Conservation (phyloP, 805 yeast genomes). For the Starmera amethionina region DNA sequence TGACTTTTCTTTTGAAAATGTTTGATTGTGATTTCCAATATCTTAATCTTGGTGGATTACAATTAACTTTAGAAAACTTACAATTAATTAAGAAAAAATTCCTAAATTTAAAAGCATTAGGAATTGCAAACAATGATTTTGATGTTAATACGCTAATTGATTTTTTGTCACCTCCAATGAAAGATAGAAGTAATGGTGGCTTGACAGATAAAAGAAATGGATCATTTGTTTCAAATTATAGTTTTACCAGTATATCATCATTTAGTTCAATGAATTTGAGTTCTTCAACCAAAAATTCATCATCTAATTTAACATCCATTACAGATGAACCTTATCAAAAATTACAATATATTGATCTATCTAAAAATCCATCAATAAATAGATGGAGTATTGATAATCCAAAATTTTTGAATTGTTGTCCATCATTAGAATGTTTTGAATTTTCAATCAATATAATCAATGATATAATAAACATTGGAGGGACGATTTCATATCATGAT, state of each 20-base stretch:
- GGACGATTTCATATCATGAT: conserved; percentile 5
- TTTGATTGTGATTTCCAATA: conserved; percentile 31
- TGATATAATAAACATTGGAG: conserved; percentile 29
- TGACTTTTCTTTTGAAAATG: conserved; percentile 32
- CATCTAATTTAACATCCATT: neutral
- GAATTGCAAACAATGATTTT: conserved; percentile 25
- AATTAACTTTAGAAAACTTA: conserved; percentile 30
- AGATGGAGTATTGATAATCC: conserved; percentile 50
- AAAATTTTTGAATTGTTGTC: conserved; percentile 32
- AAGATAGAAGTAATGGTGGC: neutral
- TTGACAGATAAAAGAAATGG: conserved; percentile 1
- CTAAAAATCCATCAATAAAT: conserved; percentile 50
- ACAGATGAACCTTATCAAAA: conserved; percentile 14
- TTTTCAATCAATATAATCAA: conserved; percentile 47
- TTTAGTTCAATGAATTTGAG: too few species aligned
- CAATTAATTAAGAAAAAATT: conserved; percentile 30
- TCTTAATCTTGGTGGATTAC: conserved; percentile 59
- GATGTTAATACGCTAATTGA: conserved; percentile 23
- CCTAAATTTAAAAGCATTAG: conserved; percentile 25
- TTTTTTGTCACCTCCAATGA: conserved; percentile 21
- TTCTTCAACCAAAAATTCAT: too few species aligned
- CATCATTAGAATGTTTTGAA: conserved; percentile 54
- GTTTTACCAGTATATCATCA: too few species aligned
- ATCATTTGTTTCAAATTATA: too few species aligned
- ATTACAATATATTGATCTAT: conserved; percentile 53